A percentile compares a stretch with the other conserved stretches of the same genome.
Conservation (phyloP, 495 filamentous ascomycete species). For the Stereocaulon alpinum region DNA sequence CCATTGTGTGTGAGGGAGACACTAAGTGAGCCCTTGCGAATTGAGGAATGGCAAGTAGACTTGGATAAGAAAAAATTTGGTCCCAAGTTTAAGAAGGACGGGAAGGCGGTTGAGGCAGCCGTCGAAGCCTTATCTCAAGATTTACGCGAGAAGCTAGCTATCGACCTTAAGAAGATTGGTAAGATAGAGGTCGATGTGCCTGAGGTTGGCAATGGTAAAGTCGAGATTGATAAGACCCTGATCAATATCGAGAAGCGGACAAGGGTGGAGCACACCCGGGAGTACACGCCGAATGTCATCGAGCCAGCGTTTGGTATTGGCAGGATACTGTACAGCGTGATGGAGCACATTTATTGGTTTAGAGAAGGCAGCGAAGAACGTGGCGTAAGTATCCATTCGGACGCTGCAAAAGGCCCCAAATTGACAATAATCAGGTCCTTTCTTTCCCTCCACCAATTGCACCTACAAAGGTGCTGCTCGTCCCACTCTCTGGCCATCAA, state of each 20-base stretch:
- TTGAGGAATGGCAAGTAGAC: constrained; percentile 66
- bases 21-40: constrained; percentile 51
- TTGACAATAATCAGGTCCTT: constrained; percentile 40
- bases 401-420: not conserved
- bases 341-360: constrained; percentile 74
- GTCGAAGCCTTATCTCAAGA: constrained; percentile 59
- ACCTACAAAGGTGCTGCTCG: constrained; percentile 60
- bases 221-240: constrained; percentile 61
- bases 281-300: constrained; percentile 77
- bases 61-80: constrained; percentile 80
- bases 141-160: constrained; percentile 55
- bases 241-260: constrained; percentile 62
- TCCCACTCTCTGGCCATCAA: constrained; percentile 49
- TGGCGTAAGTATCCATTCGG: constrained; percentile 40
- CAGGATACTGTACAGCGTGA: constrained; percentile 64
- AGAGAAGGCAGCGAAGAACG: constrained; percentile 52
- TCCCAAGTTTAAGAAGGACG: constrained; percentile 71
- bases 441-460: constrained; percentile 57
- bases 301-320: constrained; percentile 83
- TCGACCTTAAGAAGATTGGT: constrained; percentile 53
- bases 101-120: constrained; percentile 59
- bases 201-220: constrained; percentile 51
- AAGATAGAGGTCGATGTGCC: constrained; percentile 58
- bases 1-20: constrained; percentile 61
- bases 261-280: constrained; percentile 55